phyloP scores from a whole-genome alignment of 2,329 filamentous ascomycete genomes.

The Chaetothyriales sp. region DNA sequence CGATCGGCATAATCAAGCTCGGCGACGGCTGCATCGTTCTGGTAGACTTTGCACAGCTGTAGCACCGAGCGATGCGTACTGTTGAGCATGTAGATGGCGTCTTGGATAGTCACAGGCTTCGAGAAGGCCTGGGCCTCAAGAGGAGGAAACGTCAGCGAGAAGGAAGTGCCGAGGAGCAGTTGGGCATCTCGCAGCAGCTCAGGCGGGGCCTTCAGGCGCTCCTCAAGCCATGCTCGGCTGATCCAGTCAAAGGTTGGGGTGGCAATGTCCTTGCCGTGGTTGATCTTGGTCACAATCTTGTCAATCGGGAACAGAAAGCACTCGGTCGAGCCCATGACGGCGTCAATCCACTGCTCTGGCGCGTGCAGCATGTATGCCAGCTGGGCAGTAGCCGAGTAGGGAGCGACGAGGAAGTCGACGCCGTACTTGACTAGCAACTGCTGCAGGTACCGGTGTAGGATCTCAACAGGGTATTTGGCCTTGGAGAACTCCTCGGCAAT shows the following conservation, averaged over 20 bases:
- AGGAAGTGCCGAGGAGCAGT: constrained; percentile 67
- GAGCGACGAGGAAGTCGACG: constrained; percentile 66
- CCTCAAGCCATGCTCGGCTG: constrained; percentile 54
- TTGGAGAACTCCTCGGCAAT: constrained; percentile 74
- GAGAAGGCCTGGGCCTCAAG: constrained; percentile 48
- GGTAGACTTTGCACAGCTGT: constrained; percentile 59
- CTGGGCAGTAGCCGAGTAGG: constrained; percentile 64
- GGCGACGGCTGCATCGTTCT: constrained; percentile 58
- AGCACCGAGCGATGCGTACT: constrained; percentile 51
- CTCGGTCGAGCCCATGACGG: constrained; percentile 71
- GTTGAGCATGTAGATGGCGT: constrained; percentile 64
- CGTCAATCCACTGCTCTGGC: constrained; percentile 51
- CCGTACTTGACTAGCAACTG: constrained; percentile 52
- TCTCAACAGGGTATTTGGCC: constrained; percentile 37
- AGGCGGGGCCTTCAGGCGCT: constrained; percentile 26
- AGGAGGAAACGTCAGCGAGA: constrained; percentile 64
- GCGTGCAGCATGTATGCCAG: constrained; percentile 53
- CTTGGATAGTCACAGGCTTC: constrained; percentile 42
- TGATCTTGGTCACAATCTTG: constrained; percentile 48
- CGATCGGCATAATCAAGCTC: constrained; percentile 67
- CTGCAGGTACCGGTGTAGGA: constrained; percentile 64
- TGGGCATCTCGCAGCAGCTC: constrained; percentile 48
- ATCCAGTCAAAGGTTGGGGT: constrained; percentile 42
- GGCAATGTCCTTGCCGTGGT: constrained; percentile 37
- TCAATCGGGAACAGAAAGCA: constrained; percentile 72